Percentiles rank a stretch among this genome's conserved stretches.
phyloP scores from a whole-genome alignment of 108 stramenopile genomes.

The Skeletonema menzelii region DNA sequence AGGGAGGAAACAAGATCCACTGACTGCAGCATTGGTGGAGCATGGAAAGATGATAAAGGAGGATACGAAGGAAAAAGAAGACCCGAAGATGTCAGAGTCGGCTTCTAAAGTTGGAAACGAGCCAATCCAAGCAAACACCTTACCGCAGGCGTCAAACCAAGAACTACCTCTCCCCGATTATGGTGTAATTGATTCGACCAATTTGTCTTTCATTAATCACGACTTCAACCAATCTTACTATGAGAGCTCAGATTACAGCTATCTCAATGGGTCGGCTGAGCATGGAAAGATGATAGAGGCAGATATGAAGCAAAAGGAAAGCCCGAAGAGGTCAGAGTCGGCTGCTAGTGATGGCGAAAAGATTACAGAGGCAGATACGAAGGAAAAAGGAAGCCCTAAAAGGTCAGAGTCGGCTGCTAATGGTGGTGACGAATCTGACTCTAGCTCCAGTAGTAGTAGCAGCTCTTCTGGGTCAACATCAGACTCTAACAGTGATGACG shows the following conservation, averaged over 20 bases:
- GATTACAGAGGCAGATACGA: neutral
- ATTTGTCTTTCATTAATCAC: no score
- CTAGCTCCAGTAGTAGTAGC: conserved; percentile 6
- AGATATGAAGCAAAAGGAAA: neutral
- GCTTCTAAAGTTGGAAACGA: no score
- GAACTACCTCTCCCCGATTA: no score
- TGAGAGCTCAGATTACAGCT: no score
- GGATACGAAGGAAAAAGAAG: neutral
- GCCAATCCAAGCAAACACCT: no score
- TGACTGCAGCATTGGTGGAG: neutral
- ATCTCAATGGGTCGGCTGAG: no score
- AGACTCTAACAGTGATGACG: neutral
- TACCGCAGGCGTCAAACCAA: no score
- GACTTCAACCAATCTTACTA: no score
- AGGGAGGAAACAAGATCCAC: neutral
- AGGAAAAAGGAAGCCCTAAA: neutral
- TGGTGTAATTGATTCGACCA: no score
- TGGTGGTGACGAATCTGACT: conserved; percentile 1
- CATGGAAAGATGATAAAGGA: neutral
- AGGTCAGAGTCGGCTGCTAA: neutral
- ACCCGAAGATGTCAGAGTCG: no score
- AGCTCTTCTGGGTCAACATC: conserved; percentile 5
- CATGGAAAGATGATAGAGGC: neutral
- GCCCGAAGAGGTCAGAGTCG: no score
- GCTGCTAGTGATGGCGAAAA: no score